phyloP scores from a whole-genome alignment of 441 rosid genomes.

The Pelargonium hybrid region DNA sequence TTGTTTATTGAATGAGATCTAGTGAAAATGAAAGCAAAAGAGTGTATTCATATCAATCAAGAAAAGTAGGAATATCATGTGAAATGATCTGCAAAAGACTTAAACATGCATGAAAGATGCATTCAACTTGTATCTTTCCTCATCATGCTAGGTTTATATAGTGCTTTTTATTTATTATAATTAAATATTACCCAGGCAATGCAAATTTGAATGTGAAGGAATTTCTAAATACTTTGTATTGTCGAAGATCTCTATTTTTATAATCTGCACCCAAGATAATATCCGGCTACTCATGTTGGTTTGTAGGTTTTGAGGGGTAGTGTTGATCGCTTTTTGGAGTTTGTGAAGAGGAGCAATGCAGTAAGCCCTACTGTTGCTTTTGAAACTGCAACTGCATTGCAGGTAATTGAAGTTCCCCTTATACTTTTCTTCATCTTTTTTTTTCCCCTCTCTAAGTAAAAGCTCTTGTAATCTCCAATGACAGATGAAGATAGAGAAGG shows the following conservation, averaged over 20 bases:
- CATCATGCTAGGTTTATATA: too few relatives aligned
- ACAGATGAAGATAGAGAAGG: slow-evolving; percentile 88
- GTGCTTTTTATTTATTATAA: too few relatives aligned
- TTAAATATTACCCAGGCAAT: too few relatives aligned
- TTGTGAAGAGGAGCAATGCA: slow-evolving; percentile 90
- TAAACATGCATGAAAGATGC: too few relatives aligned
- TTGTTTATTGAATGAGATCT: too few relatives aligned
- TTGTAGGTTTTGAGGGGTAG: slow-evolving; percentile 82
- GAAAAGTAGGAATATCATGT: too few relatives aligned
- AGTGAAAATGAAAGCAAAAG: too few relatives aligned
- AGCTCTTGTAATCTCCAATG: slow-evolving; percentile 1
- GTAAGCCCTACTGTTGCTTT: slow-evolving; percentile 87
- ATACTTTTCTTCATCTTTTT: slow-evolving; percentile 6
- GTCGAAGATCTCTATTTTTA: neutral
- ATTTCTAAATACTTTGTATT: neutral
- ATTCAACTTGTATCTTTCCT: too few relatives aligned
- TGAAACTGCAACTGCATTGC: slow-evolving; percentile 97
- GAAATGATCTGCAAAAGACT: too few relatives aligned
- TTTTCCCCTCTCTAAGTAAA: neutral
- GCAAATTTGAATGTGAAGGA: neutral
- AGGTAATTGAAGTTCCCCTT: slow-evolving; percentile 37
- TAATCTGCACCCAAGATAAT: neutral
- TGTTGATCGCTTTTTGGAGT: slow-evolving; percentile 80
- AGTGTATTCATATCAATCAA: too few relatives aligned
- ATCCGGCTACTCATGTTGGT: slow-evolving; percentile 9